Percentiles rank a stretch among this genome's conserved stretches.
Conservation (phyloP, 805 yeast species). For the Candida easanensis region DNA sequence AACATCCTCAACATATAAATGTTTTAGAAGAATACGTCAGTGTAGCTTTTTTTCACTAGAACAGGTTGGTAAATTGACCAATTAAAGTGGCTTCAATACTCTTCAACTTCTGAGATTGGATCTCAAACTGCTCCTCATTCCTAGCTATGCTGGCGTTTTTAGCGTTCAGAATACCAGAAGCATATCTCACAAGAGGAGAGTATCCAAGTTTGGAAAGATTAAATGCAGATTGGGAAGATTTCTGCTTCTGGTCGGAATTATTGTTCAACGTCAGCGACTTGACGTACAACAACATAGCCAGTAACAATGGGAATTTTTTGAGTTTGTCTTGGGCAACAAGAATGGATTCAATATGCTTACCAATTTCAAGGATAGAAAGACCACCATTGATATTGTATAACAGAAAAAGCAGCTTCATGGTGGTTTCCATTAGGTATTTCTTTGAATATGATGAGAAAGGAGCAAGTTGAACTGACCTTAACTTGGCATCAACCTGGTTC, state of each 20-base stretch:
- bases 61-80: slow-evolving; percentile 2
- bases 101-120: slow-evolving; percentile 22
- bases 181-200: slow-evolving; percentile 24
- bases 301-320: slow-evolving; percentile 21
- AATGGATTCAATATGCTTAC: slow-evolving; percentile 8
- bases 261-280: slow-evolving; percentile 25
- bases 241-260: slow-evolving; percentile 29
- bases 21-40: neutral
- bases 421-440: slow-evolving; percentile 17
- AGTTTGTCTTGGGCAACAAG: slow-evolving; percentile 17
- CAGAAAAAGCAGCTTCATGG: slow-evolving; percentile 11
- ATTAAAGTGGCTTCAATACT: slow-evolving; percentile 13
- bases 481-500: slow-evolving; percentile 1
- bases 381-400: slow-evolving; percentile 15
- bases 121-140: slow-evolving; percentile 24
- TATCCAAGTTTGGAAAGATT: slow-evolving; percentile 26
- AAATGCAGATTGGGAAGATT: slow-evolving; percentile 27
- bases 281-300: slow-evolving; percentile 22
- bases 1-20: too few species aligned
- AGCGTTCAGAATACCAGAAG: slow-evolving; percentile 23
- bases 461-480: slow-evolving; percentile 4
- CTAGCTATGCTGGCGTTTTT: slow-evolving; percentile 24
- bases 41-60: neutral
- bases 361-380: slow-evolving; percentile 18
- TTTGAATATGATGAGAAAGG: slow-evolving; percentile 6